Evolutionary conservation across 2,329 filamentous ascomycete genomes (phyloP), one percentile per base, ranked within the genome.

Genomic region (Apiospora marii): DNA sequence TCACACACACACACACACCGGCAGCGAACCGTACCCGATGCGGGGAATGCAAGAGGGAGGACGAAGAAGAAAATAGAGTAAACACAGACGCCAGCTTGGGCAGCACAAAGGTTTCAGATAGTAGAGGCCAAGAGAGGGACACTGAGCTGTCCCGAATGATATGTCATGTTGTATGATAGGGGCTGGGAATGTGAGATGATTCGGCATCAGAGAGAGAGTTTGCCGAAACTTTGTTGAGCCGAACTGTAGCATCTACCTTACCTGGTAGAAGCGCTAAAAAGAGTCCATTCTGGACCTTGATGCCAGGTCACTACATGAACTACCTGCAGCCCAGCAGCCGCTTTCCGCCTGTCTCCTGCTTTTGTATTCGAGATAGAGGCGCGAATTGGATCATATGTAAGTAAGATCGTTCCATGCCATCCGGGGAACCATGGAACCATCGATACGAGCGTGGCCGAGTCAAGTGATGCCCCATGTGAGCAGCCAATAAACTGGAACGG

Each of bases 221-320:
- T 64, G 58, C 58, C 58, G 58, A 64, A 41, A 64, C 58, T 64
- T 41, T 64, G 58, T 64, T 64, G 58, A 64, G 58, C 8, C 58
- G 10, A 64, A 64, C 58, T 64, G 58, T 64, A n/a, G 37, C 37
- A 41, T 41, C 10, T 37, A 37, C 37, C 37, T 37, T 37, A 37
- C 37, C 37, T 37, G 37, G 37, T 37, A 37, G 37, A 37, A 41
- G 37, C 8, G 10, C 37, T 41, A 8, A 41, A 41, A 41, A 10
- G 37, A 41, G 37, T 41, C 10, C 37, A 41, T 41, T 41, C 10
- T 41, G 37, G 37, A 41, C 37, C 37, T 41, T 41, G 37, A 41
- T 37, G 37, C 37, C 37, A 41, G 37, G 6, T n/a, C 8, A 22
- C 19, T 49, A 48, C 44, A 49, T 49, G 46, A 10, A 51, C n/a